Conservation (phyloP, 129 eudicot genomes). For the Artemisia annua region DNA sequence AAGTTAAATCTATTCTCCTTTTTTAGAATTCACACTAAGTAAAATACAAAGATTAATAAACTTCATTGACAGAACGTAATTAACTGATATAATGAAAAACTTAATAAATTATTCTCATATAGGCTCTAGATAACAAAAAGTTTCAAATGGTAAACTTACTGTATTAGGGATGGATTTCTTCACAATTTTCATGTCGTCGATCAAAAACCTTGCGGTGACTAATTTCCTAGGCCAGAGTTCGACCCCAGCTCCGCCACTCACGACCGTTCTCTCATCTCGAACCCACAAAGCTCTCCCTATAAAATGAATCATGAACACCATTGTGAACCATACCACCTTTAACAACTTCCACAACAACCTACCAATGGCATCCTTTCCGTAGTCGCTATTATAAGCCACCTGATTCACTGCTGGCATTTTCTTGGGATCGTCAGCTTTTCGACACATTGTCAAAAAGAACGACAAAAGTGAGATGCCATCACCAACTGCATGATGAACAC, state of each 20-base stretch:
- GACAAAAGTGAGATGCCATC: constrained; percentile 79
- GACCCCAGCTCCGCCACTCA: constrained; percentile 86
- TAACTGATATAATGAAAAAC: too few relatives aligned
- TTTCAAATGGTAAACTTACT: constrained; percentile 31
- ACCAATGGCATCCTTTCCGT: neutral
- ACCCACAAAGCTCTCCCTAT: constrained; percentile 52
- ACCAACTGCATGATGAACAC: constrained; percentile 85
- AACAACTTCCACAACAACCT: constrained; percentile 34
- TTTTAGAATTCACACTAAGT: too few relatives aligned
- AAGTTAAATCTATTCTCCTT: too few relatives aligned
- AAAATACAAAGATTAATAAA: too few relatives aligned
- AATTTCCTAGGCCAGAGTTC: constrained; percentile 87
- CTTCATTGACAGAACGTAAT: too few relatives aligned
- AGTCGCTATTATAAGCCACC: neutral
- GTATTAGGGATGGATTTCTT: constrained; percentile 53
- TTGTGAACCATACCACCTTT: constrained; percentile 51
- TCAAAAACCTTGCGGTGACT: constrained; percentile 59
- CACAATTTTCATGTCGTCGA: constrained; percentile 75
- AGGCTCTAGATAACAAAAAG: neutral
- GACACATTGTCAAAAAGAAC: constrained; percentile 50
- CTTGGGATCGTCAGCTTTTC: constrained; percentile 49
- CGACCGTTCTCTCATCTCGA: constrained; percentile 53
- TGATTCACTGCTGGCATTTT: constrained; percentile 32
- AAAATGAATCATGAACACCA: constrained; percentile 54
- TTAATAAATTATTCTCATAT: too few relatives aligned